Base-by-base conservation (phyloP, 352 stramenopile genomes). In the Elongisporangium prolatum region DNA sequence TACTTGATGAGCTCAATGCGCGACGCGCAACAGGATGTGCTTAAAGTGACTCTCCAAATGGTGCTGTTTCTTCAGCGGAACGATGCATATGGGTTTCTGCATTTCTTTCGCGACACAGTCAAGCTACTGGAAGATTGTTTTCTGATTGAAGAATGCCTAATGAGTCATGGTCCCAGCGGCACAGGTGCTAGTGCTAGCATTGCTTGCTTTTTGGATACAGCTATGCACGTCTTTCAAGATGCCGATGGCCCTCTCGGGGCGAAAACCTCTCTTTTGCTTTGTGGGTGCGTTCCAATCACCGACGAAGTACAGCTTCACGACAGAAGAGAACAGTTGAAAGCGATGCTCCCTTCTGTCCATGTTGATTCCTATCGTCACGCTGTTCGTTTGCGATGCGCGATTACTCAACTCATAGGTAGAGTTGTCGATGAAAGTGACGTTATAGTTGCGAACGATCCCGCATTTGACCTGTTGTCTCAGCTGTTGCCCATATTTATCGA, bases 201-300 rank as follows among this genome's bases (percentile, higher is more conserved):
- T 48, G 59, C 67, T 25, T 81, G 67, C 59, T 90, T 78, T 54
- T 54, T 86, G 18, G 67, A 81, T 58, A 86, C 80, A 14, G 74
- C 73, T 14, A 85, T 85, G 25, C 80, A 89, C 47, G 64, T 86
- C 22, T 87, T 85, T 54, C 79, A 86, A 61, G 68, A 86, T 25
- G 66, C 77, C 1, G 77, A 87, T 53, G 78, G 77, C 21, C 69
- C 67, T 4, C 66, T 87, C 14, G 70, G 75, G 13, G 47, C 68
- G 4, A 80, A 69, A 48, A 73, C 34, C 24, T 63, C 55, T 22
- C 48, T 63, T 4, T 63, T 52, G 48, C 56, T 88, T 1, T 88
- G 77, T 52, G 77, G 77, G 3, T 88, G 77, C 54, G 74, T 77
- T 50, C 65, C 68, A 3, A 71, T 72, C 50, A 57, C 57, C 21